A percentile compares a stretch with the other conserved stretches of the same genome.
phyloP scores from a whole-genome alignment of 2,329 filamentous ascomycete genomes.

The Aureobasidium subglaciale region DNA sequence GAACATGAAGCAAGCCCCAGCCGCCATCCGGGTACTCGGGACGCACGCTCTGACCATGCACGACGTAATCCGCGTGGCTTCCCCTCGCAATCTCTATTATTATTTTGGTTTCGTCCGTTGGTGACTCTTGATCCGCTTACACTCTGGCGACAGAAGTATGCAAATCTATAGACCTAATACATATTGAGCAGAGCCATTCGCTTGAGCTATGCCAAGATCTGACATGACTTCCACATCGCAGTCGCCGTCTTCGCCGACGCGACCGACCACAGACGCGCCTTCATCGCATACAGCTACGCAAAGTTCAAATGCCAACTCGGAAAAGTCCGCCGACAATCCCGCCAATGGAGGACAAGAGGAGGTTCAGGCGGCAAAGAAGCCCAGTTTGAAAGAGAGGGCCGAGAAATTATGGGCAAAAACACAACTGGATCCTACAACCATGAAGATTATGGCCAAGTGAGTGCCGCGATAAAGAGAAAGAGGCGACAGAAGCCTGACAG shows the following conservation, averaged over 20 bases:
- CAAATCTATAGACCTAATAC: background rate
- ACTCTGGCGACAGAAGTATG: background rate
- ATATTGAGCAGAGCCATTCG: constrained; percentile 4
- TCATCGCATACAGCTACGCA: background rate
- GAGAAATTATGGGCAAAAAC: constrained; percentile 16
- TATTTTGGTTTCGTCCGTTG: background rate
- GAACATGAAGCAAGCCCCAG: background rate
- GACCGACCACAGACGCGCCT: background rate
- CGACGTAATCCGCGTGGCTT: background rate
- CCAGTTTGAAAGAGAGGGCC: constrained; percentile 18
- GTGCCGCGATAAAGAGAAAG: background rate
- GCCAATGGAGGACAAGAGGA: background rate
- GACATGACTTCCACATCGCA: background rate
- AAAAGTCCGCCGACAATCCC: background rate
- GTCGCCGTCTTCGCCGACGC: background rate
- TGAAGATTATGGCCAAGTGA: constrained; percentile 28
- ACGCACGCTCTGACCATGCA: background rate
- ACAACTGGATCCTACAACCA: constrained; percentile 24
- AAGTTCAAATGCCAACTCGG: background rate
- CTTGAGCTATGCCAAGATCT: constrained; percentile 1
- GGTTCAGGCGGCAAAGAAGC: constrained; percentile 17
- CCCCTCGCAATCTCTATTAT: constrained; percentile 11
- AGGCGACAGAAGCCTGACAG: background rate
- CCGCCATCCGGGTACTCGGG: background rate
- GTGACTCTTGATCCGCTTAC: background rate